Percentiles rank a stretch among this genome's conserved stretches.
phyloP scores from a whole-genome alignment of 306 rosid genomes.

The Parietaria judaica region DNA sequence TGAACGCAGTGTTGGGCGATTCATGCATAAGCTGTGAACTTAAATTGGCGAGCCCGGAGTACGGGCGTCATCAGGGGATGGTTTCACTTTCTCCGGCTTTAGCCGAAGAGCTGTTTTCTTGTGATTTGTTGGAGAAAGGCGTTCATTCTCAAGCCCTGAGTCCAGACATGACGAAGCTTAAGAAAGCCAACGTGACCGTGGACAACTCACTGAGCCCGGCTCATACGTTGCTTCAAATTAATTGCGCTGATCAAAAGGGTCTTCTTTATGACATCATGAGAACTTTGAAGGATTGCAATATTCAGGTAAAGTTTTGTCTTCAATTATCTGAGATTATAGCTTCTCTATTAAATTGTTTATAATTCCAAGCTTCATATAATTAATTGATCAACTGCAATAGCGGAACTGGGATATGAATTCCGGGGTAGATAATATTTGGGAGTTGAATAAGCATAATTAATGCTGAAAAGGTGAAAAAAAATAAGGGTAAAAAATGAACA shows the following conservation, averaged over 20 bases:
- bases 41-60: conserved; percentile 51
- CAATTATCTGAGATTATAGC: background rate
- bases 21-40: conserved; percentile 64
- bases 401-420: too few species aligned
- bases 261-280: conserved; percentile 68
- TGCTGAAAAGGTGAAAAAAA: too few species aligned
- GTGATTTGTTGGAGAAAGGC: conserved; percentile 40
- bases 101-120: conserved; percentile 50
- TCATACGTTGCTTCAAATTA: conserved; percentile 64
- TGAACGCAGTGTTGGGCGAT: conserved; percentile 39
- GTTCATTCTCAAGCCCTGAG: conserved; percentile 51
- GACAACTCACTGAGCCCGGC: conserved; percentile 71
- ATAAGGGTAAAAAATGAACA: too few species aligned
- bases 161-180: conserved; percentile 51
- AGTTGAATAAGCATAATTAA: too few species aligned
- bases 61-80: conserved; percentile 42
- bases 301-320: conserved; percentile 40
- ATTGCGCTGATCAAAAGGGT: conserved; percentile 66
- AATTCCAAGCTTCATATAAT: too few species aligned
- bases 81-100: conserved; percentile 42
- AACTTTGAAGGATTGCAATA: conserved; percentile 59
- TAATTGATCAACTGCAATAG: too few species aligned
- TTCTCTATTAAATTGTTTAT: too few species aligned
- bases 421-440: too few species aligned
- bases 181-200: conserved; percentile 37